Evolutionary conservation across 768 basidiomycete species (phyloP), one percentile per base, ranked within the genome.

Genomic region (Collybia sp.): DNA sequence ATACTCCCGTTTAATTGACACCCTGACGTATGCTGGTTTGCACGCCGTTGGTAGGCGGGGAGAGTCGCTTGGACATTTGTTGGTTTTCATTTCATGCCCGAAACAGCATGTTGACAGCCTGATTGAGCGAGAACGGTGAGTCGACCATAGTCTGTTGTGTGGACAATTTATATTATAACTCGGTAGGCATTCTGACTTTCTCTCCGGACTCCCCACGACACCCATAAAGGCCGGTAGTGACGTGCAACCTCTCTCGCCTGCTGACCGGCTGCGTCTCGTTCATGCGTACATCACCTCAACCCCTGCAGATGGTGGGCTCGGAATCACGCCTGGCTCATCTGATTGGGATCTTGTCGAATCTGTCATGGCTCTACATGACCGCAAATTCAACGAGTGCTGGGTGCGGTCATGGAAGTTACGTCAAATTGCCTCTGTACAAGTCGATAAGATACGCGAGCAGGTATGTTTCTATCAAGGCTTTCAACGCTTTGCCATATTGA

Each of bases 331-430:
- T 1, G 80, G 77, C 12, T 72, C 80, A 17, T 64, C 75, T 12
- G 77, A 82, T 43, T 97, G 91, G 90, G 76, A 83, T 52, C 79
- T 88, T 42, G 77, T 96, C 6, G 83, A 90, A 54, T 81, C 82
- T 16, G 77, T 96, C 43, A 81, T 91, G 71, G 80, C 84, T 1
- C 70, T 97, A 6, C 95, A 98, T 56, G 85, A 97, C 63, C 77
- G 80, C 13, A 68, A 77, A 39, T 89, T 90, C 66, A 92, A 95
- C 61, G 76, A 85, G 8, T 55, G 66, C 1, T 94, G 93, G 93
- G 75, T 90, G 44, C 76, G 77, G 17, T 67, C 77, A 9, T 93
- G 93, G 88, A 82, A 82, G 12, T 73, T 72, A 6, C 75, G 75
- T 30, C 74, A 81, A 25, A 74, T 85, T 40, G 80, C 79, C 12